Conservation (phyloP, 768 basidiomycete genomes). For the Suillus paluster region DNA sequence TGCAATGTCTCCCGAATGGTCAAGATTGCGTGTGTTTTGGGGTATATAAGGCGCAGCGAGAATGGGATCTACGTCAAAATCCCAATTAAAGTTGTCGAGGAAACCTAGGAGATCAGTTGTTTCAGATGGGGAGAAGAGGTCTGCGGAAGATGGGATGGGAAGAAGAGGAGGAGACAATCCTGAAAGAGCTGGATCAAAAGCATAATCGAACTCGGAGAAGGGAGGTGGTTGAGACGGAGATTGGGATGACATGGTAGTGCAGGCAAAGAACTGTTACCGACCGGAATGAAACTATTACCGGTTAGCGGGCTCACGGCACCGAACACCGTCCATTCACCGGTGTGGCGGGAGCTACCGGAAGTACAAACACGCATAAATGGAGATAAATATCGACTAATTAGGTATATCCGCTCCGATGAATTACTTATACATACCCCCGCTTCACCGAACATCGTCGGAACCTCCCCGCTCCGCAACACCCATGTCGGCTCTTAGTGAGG, state of each 20-base stretch:
- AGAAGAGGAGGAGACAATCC: slow-evolving; percentile 62
- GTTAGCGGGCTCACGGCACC: slow-evolving; percentile 11
- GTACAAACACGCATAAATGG: slow-evolving; percentile 32
- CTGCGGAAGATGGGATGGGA: slow-evolving; percentile 70
- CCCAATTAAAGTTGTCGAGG: slow-evolving; percentile 81
- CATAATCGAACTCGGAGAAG: slow-evolving; percentile 72
- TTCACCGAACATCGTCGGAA: slow-evolving; percentile 34
- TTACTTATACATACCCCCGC: slow-evolving; percentile 32
- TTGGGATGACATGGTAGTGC: slow-evolving; percentile 31
- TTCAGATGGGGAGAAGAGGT: slow-evolving; percentile 79
- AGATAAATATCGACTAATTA: slow-evolving; percentile 18
- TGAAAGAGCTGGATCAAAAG: slow-evolving; percentile 66
- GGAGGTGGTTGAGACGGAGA: slow-evolving; percentile 52
- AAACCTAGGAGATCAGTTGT: slow-evolving; percentile 81
- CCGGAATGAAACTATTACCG: slow-evolving; percentile 26
- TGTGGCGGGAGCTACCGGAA: slow-evolving; percentile 23
- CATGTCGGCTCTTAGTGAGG: slow-evolving; percentile 81
- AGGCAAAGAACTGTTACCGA: slow-evolving; percentile 7
- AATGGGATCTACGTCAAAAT: slow-evolving; percentile 49
- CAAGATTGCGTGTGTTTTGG: neutral
- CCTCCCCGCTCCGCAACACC: slow-evolving; percentile 47
- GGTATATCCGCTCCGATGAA: slow-evolving; percentile 33
- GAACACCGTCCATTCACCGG: slow-evolving; percentile 5
- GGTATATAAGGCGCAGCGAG: slow-evolving; percentile 18
- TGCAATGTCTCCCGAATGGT: slow-evolving; percentile 5